phyloP scores from a whole-genome alignment of 768 basidiomycete genomes.

The Termitomyces sp. region DNA sequence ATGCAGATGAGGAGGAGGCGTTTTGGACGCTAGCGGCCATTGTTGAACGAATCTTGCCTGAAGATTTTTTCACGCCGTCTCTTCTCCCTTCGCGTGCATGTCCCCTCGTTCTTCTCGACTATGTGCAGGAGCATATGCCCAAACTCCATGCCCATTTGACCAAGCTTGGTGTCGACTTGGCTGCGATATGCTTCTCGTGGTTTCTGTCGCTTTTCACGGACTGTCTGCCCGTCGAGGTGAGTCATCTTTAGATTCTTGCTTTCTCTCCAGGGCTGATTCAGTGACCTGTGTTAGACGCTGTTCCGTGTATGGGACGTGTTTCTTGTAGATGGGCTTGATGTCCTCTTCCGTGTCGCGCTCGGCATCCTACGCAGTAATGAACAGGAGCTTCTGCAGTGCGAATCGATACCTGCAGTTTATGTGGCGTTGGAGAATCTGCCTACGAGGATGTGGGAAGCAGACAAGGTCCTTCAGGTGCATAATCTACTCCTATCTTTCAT shows the following conservation, averaged over 20 bases:
- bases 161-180: slow-evolving; percentile 83
- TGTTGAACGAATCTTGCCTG: slow-evolving; percentile 84
- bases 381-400: slow-evolving; percentile 76
- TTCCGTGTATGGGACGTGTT: slow-evolving; percentile 97
- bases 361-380: slow-evolving; percentile 84
- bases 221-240: slow-evolving; percentile 90
- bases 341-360: slow-evolving; percentile 87
- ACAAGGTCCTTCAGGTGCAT: slow-evolving; percentile 83
- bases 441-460: slow-evolving; percentile 90
- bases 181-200: slow-evolving; percentile 98
- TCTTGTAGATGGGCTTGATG: slow-evolving; percentile 88
- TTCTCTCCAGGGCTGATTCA: not conserved
- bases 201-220: slow-evolving; percentile 96
- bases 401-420: slow-evolving; percentile 87
- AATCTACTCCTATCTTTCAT: not conserved
- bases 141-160: slow-evolving; percentile 74
- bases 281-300: slow-evolving; percentile 58
- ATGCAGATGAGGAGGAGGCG: slow-evolving; percentile 95
- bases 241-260: slow-evolving; percentile 13
- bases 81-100: slow-evolving; percentile 92
- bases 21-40: slow-evolving; percentile 94
- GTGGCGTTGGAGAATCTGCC: slow-evolving; percentile 87
- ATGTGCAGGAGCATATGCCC: slow-evolving; percentile 74
- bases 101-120: slow-evolving; percentile 86
- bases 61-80: slow-evolving; percentile 91